Percentiles rank a stretch among this genome's conserved stretches.
phyloP scores from a whole-genome alignment of 768 basidiomycete genomes.

The Chalciporus chontae region DNA sequence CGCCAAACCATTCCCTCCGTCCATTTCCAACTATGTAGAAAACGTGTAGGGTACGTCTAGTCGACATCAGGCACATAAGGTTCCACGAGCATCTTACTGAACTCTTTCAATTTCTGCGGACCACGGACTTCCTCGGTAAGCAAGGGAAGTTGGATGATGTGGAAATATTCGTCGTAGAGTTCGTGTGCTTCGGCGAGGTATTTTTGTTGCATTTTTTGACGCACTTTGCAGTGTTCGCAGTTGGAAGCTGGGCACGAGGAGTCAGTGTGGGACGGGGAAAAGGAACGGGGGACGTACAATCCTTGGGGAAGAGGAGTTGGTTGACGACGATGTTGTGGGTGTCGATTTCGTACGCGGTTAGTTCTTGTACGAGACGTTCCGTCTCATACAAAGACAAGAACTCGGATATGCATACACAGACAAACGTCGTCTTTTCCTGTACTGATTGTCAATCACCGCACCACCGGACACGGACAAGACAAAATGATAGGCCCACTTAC shows the following conservation, averaged over 20 bases:
- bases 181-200: slow-evolving; percentile 96
- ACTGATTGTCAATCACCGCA: not conserved
- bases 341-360: slow-evolving; percentile 93
- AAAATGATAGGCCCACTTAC: slow-evolving; percentile 42
- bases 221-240: slow-evolving; percentile 93
- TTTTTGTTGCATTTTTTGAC: slow-evolving; percentile 98
- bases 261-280: not conserved
- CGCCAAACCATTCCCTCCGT: too few relatives aligned
- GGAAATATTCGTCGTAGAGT: slow-evolving; percentile 97
- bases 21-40: not conserved
- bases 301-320: slow-evolving; percentile 91
- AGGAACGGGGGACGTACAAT: slow-evolving; percentile 50
- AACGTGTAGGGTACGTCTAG: slow-evolving; percentile 1
- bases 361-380: slow-evolving; percentile 94
- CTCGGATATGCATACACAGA: slow-evolving; percentile 98
- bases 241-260: slow-evolving; percentile 60
- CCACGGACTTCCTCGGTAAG: slow-evolving; percentile 97
- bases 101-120: slow-evolving; percentile 87
- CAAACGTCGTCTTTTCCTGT: slow-evolving; percentile 97
- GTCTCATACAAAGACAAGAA: slow-evolving; percentile 98
- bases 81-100: slow-evolving; percentile 87
- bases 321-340: slow-evolving; percentile 99
- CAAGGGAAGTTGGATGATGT: slow-evolving; percentile 89
- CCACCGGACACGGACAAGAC: not conserved
- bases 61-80: slow-evolving; percentile 58